phyloP scores from a whole-genome alignment of 2,329 filamentous ascomycete genomes.

The Trichoderma endophyticum region DNA sequence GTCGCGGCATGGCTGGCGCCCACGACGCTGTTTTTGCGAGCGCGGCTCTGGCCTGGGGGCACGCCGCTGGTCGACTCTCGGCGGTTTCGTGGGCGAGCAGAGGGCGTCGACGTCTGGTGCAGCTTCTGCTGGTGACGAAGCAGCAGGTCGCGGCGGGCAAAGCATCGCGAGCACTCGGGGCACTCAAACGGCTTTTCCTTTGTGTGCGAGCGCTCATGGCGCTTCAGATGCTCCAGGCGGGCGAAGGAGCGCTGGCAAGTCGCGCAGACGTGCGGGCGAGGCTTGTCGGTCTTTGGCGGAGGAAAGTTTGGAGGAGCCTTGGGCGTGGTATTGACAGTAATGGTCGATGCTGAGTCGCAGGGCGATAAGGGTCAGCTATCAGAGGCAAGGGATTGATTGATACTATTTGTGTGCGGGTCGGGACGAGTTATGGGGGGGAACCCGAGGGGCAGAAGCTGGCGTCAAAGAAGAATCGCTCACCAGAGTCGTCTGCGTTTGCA shows the following conservation, averaged over 20 bases:
- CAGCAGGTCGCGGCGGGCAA: conserved; percentile 87
- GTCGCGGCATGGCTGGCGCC: conserved; percentile 47
- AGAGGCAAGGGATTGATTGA: conserved; percentile 5
- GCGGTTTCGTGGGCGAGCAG: conserved; percentile 79
- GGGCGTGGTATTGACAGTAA: conserved; percentile 48
- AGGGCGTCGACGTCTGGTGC: conserved; percentile 86
- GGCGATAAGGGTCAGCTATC: conserved; percentile 28
- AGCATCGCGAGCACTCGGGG: conserved; percentile 89
- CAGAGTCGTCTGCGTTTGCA: conserved; percentile 36
- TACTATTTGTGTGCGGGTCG: conserved; percentile 16
- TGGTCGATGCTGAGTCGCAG: conserved; percentile 43
- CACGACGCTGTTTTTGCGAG: conserved; percentile 89
- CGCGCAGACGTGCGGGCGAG: conserved; percentile 86
- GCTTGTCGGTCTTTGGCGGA: conserved; percentile 94
- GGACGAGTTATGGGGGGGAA: conserved; percentile 23
- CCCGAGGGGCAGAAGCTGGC: conserved; percentile 34
- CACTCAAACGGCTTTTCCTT: conserved; percentile 99
- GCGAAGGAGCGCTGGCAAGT: conserved; percentile 93
- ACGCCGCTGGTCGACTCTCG: conserved; percentile 83
- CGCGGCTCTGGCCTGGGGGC: conserved; percentile 64
- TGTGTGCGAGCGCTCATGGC: conserved; percentile 95
- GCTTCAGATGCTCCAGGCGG: conserved; percentile 91
- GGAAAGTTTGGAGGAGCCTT: conserved; percentile 54
- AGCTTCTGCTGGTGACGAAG: conserved; percentile 97
- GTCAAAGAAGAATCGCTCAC: conserved; percentile 32